phyloP scores from a whole-genome alignment of 345 rosid species.

The Euphorbia lathyris region DNA sequence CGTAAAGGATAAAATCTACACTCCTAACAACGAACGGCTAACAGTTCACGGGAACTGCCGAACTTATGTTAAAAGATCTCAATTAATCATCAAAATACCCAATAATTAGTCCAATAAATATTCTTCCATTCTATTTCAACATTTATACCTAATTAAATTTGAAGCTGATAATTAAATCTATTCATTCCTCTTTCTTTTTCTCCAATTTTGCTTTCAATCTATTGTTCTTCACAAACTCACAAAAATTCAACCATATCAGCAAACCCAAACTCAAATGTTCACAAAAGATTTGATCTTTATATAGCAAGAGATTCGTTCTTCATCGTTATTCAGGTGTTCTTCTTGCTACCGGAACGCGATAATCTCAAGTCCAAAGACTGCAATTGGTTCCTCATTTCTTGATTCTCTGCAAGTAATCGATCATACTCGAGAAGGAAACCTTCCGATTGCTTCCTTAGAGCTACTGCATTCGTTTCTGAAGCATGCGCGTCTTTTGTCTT shows the following conservation, averaged over 20 bases:
- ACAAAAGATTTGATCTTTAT: not conserved
- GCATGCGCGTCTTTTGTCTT: constrained; percentile 50
- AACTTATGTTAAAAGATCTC: not conserved
- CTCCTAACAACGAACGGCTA: no score
- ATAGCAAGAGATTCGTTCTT: constrained; percentile 10
- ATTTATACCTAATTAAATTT: constrained; percentile 4
- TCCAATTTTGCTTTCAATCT: not conserved
- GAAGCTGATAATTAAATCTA: constrained; percentile 15
- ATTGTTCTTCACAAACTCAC: constrained; percentile 11
- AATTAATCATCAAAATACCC: not conserved
- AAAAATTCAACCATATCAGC: constrained; percentile 8
- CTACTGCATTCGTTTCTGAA: constrained; percentile 68
- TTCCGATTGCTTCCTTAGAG: constrained; percentile 87
- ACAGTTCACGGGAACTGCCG: no score
- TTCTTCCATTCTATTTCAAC: constrained; percentile 20
- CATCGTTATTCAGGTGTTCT: constrained; percentile 44
- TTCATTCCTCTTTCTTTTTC: not conserved
- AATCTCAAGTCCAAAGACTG: constrained; percentile 54
- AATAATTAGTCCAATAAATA: constrained; percentile 9
- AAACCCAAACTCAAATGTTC: constrained; percentile 17
- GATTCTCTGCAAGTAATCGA: constrained; percentile 81
- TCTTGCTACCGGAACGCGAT: constrained; percentile 67
- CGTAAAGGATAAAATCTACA: no score
- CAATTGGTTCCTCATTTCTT: constrained; percentile 57
- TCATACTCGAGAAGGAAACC: constrained; percentile 92